Evolutionary conservation across 2,329 filamentous ascomycete genomes (phyloP), one percentile per base, ranked within the genome.

Genomic region (Apiospora sp.): DNA sequence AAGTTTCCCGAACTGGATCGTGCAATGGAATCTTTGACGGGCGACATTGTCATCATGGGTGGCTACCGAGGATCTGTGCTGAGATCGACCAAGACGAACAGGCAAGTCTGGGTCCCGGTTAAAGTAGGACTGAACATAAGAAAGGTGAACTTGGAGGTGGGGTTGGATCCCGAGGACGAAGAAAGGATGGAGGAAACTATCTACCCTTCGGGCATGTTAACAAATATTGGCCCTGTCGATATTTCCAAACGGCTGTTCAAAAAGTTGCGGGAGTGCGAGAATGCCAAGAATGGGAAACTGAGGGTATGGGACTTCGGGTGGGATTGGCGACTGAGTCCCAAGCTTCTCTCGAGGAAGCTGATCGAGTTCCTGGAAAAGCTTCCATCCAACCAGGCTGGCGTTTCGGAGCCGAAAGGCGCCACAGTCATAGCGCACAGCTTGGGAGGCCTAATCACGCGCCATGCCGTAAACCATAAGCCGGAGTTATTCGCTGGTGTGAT

Each of bases 21-120:
- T 22, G 84, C 86, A 79, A 79, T 97, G 67, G 90, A 92, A 67
- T 85, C 90, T 6, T 84, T 98, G 30, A 93, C 91, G 0, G 95
- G 96, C 0, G 96, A 98, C 79, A 81, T 98, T 10, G 94, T 98
- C 10, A 87, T 98, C 43, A 88, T 98, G 79, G 96, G 96, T 27
- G 96, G 96, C 19, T 98, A 98, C 79, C 89, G 96, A 75, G 96
- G 96, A 4, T 98, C 95, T 0, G 88, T 98, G n/a, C 83, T 98
- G 43, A 91, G 95, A 43, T 97, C 94, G 14, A 92, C 94, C 14
- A 92, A 94, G 74, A 89, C 93, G 4, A 91, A 96, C 78, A 91
- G 94, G n/a, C 94, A 97, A 80, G 84, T 98, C 0, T 98, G 96
- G 96, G 94, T 97, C 1, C 95, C 95, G 0, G 92, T 98, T 79